phyloP scores from a whole-genome alignment of 2,329 filamentous ascomycete species.

The Venturia effusa region DNA sequence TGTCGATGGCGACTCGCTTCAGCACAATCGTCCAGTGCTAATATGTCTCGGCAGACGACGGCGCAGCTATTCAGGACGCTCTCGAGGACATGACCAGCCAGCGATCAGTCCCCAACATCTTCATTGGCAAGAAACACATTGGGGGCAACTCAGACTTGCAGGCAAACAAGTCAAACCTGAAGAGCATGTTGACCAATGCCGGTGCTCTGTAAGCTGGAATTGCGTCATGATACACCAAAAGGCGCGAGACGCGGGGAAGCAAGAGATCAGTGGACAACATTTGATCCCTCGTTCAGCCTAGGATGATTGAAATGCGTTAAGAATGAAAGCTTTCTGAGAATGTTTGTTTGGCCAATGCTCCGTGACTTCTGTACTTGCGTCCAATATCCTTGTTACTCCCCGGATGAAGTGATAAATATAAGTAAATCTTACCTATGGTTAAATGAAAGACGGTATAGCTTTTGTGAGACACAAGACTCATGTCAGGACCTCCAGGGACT shows the following conservation, averaged over 20 bases:
- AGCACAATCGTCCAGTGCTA: conserved; percentile 15
- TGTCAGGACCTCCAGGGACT: too few relatives aligned
- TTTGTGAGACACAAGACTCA: too few relatives aligned
- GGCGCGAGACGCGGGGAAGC: background rate
- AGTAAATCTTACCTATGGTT: too few relatives aligned
- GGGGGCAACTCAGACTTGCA: conserved; percentile 90
- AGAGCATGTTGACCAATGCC: conserved; percentile 51
- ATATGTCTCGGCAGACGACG: conserved; percentile 54
- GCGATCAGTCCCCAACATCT: conserved; percentile 90
- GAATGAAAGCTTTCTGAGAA: background rate
- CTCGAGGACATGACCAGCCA: conserved; percentile 73
- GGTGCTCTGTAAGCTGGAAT: conserved; percentile 33
- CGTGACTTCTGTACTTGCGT: background rate
- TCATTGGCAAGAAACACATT: conserved; percentile 83
- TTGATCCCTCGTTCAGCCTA: background rate
- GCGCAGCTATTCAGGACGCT: conserved; percentile 69
- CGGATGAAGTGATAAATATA: background rate
- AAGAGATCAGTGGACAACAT: background rate
- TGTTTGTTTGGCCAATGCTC: background rate
- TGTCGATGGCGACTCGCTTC: conserved; percentile 19
- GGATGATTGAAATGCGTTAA: background rate
- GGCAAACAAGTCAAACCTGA: conserved; percentile 52
- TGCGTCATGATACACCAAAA: background rate
- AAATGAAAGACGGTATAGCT: too few relatives aligned
- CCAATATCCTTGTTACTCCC: background rate